Base-by-base conservation (phyloP, 2,329 filamentous ascomycete species). In the Penicillium sp. region DNA sequence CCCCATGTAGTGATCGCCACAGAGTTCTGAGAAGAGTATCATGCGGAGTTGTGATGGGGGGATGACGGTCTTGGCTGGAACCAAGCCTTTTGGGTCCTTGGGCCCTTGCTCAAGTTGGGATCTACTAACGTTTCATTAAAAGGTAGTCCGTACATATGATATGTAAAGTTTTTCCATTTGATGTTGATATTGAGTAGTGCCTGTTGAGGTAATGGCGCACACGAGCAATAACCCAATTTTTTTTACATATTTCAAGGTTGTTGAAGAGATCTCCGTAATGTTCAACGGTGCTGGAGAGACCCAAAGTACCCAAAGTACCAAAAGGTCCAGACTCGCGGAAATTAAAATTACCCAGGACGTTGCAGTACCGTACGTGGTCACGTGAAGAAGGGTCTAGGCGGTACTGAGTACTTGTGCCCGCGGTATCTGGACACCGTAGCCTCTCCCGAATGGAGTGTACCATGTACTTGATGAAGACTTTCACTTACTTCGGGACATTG, bases 31-130 rank as follows among this genome's bases (percentile, higher is more conserved):
- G 45, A 13, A 36, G 36, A 47, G 39, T 52, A 21, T 42, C 50
- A 52, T 52, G 39, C 40, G 39, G 49, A 52, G 34, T 34, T n/a
- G 38, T 22, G 36, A 43, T 46, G 43, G 49, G 29, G 24, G 32
- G 44, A 52, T 56, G 53, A 47, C 32, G 40, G 34, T 44, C 45
- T 43, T 40, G 36, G 36, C 50, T 22, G 45, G 52, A 54, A 54
- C 52, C 47, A 50, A 54, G 52, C 47, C 44, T 56, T 52, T 43
- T 48, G 44, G 32, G 32, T 18, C 42, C 42, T 55, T 16, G 21
- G 52, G 47, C 22, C 27, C 18, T 54, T 44, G 31, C 18, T n/a
- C 38, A 40, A 47, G 43, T 48, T 42, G 21, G 14, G 50, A 52
- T 52, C 44, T 43, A 52, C 24, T 27, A 27, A 27, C 50, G n/a